Base-by-base conservation (phyloP, 495 filamentous ascomycete genomes). In the Tuber brumale region DNA sequence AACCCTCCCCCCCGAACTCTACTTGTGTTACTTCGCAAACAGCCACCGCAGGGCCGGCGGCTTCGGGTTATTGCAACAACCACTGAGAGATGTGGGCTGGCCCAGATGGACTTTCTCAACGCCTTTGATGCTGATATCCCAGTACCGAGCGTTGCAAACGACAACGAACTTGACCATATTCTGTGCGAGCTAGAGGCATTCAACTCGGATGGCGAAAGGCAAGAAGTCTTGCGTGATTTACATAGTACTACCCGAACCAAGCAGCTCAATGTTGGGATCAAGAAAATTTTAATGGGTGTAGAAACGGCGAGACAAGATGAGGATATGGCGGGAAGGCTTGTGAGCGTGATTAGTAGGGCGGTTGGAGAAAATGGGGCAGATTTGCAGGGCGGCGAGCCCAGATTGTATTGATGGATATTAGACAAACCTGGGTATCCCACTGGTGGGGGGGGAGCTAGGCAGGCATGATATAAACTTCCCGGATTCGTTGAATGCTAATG, bases 41-140 rank as follows among this genome's bases (percentile, higher is more conserved):
- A 91, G 69, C 95, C 95, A 3, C 91, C 93, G 2, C 92, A 94
- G 85, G 92, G 90, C 70, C 92, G 94, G 69, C 89, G 93, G 27
- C 87, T 97, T 43, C 86, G 98, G 48, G 89, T 99, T 77, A 87
- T 98, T 46, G 94, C 89, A 61, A 97, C 94, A 10, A 94, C 94
- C 0, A 93, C 91, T 2, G 89, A 94, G 84, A 88, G 89, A 43
- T 88, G 89, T 43, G 88, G 93, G 35, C 85, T 98, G 81, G 87
- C 90, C 77, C 90, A 95, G 80, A 87, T 98, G 69, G 92, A 95
- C 81, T 84, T 97, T 9, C 89, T 90, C 76, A 89, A 88, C 71
- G 89, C 88, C 0, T 97, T 97, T 83, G 90, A 94, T 79, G 88
- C 89, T 19, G 89, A 94, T 77, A 93, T 97, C 76, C 87, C 90